Evolutionary conservation across 148 eudicot genomes (phyloP), one percentile per base, ranked within the genome.

Genomic region (Dianthus caryophyllus): DNA sequence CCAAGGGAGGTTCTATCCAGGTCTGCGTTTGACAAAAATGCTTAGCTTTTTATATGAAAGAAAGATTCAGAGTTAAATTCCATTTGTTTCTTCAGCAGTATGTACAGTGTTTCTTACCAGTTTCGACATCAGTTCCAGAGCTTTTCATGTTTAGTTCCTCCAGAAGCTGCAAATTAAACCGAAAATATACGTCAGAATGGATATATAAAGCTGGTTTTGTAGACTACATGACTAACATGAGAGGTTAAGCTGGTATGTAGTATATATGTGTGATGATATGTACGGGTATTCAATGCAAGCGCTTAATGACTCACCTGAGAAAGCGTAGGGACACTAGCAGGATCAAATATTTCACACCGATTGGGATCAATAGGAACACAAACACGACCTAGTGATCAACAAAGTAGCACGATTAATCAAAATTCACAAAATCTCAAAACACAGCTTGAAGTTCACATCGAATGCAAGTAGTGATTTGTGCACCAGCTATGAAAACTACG

Each of bases 311-410:
- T 72, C 74, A 90, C 99, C 87, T 84, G 72, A 26, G 99, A 73
- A 76, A 94, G 96, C 11, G 96, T 90, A 71, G 96, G 99, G 41
- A 84, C 93, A 67, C 77, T 78, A 58, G 90, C 71, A 38, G 97
- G 96, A 80, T 90, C 97, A 73, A 94, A 94, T 30, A 86, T 90
- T 69, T 94, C 96, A 59, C 99, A 94, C 24, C 62, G 36, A 43
- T 79, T 68, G 18, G 97, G 98, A 79, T 90, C 93, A 72, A 94
- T 90, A 6, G 99, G 97, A 69, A 94, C 77, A 66, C 97, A 94
- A 43, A 94, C 96, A 65, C 87, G 89, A 51, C 97, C 97, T 94
- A 74, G 39, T 67, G 22, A 80, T 66, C 61, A 77, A 67, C 38
- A 54, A 3, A 68, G 24, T 30, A 31, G 38, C 31, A 36, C 27